phyloP scores from a whole-genome alignment of 345 rosid species.

The Brassica incana region DNA sequence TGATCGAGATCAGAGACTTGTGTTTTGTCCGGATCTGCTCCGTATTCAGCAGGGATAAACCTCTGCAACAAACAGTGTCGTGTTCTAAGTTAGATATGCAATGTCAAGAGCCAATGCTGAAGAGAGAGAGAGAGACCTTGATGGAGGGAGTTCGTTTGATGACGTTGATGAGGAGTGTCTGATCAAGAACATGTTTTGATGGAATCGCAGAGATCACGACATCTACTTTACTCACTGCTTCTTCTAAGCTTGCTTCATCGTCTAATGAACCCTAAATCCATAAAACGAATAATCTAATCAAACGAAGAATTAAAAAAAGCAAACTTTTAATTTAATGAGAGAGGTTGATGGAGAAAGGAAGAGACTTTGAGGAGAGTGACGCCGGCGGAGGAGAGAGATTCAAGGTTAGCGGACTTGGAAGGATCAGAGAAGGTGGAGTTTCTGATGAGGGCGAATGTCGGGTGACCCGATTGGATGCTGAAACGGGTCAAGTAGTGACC shows the following conservation, averaged over 20 bases:
- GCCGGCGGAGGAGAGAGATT: conserved; percentile 53
- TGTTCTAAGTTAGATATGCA: no score
- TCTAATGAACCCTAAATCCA: conserved; percentile 65
- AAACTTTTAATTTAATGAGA: conserved; percentile 1
- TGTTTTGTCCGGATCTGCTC: conserved; percentile 66
- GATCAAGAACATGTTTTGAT: conserved; percentile 65
- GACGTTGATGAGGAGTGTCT: conserved; percentile 60
- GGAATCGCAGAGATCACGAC: conserved; percentile 74
- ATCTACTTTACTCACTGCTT: conserved; percentile 74
- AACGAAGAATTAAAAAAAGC: neutral
- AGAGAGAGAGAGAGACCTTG: conserved; percentile 42
- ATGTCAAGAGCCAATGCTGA: no score
- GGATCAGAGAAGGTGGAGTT: conserved; percentile 52
- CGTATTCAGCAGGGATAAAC: conserved; percentile 87
- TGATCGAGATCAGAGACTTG: conserved; percentile 61
- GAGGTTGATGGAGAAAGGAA: neutral
- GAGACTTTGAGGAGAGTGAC: conserved; percentile 59
- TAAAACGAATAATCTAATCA: neutral
- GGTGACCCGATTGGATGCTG: conserved; percentile 54
- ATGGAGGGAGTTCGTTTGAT: conserved; percentile 58
- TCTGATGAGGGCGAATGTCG: conserved; percentile 62
- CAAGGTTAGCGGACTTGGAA: conserved; percentile 45
- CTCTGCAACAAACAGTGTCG: conserved; percentile 42
- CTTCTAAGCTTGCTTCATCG: conserved; percentile 57
- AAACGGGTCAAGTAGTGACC: conserved; percentile 57